phyloP scores from a whole-genome alignment of 2,329 filamentous ascomycete species.

The Arthrobotrys conoides region DNA sequence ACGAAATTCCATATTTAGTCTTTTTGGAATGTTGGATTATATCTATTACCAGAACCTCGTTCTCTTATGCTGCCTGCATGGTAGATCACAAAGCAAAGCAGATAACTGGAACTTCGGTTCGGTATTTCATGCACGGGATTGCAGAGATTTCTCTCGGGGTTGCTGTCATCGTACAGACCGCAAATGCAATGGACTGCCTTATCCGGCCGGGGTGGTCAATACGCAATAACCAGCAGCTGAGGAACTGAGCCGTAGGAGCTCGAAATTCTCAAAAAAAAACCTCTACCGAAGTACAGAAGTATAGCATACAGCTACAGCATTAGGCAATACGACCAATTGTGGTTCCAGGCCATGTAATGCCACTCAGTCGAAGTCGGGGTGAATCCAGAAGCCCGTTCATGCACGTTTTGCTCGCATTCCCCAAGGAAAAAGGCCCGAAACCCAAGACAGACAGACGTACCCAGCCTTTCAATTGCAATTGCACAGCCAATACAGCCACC shows the following conservation, averaged over 20 bases:
- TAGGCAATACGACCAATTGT: background rate
- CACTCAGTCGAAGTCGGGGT: slow-evolving; percentile 36
- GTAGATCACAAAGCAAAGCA: slow-evolving; percentile 40
- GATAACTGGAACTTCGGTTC: background rate
- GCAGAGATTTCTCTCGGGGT: slow-evolving; percentile 21
- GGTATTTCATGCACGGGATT: slow-evolving; percentile 13
- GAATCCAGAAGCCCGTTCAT: slow-evolving; percentile 10
- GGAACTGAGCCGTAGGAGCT: slow-evolving; percentile 5
- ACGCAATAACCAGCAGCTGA: slow-evolving; percentile 19
- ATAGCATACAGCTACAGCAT: background rate
- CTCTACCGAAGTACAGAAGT: background rate
- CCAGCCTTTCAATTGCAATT: background rate
- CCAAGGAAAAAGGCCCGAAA: slow-evolving; percentile 6
- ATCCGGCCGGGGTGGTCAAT: slow-evolving; percentile 31
- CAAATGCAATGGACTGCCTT: slow-evolving; percentile 28
- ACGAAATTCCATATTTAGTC: background rate
- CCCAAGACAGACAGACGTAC: background rate
- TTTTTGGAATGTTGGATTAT: background rate
- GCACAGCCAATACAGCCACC: background rate
- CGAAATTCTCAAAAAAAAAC: slow-evolving; percentile 14
- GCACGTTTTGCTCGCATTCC: slow-evolving; percentile 56
- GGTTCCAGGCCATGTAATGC: background rate
- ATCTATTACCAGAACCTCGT: background rate
- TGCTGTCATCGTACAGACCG: slow-evolving; percentile 16
- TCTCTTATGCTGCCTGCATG: slow-evolving; percentile 21